Conservation (phyloP, 495 filamentous ascomycete species). For the Podospora pseudopauciseta region DNA sequence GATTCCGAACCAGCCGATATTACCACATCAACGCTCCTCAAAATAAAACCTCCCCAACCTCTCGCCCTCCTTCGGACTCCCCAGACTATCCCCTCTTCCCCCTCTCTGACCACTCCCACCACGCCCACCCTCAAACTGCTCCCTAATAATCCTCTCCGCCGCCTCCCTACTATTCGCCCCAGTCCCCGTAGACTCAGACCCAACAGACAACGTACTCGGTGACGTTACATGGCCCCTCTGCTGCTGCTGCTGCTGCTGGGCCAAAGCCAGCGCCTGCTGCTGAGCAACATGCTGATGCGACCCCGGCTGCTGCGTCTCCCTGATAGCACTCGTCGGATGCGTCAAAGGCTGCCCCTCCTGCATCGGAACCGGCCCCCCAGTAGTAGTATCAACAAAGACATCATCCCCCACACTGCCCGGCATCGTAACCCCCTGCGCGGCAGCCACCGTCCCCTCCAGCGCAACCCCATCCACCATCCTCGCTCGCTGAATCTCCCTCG, state of each 20-base stretch:
- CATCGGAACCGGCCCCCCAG: conserved; percentile 39
- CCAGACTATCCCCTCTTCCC: conserved; percentile 18
- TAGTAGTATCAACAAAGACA: conserved; percentile 45
- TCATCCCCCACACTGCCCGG: conserved; percentile 29
- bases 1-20: too few relatives aligned
- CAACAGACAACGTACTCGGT: background rate
- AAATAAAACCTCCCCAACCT: conserved; percentile 53
- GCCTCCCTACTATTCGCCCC: conserved; percentile 32
- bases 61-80: conserved; percentile 38
- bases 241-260: conserved; percentile 17
- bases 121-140: conserved; percentile 46
- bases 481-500: conserved; percentile 42
- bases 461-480: conserved; percentile 46
- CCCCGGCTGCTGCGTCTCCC: conserved; percentile 35
- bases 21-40: conserved; percentile 34
- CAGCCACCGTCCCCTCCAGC: conserved; percentile 13
- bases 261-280: conserved; percentile 10
- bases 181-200: background rate
- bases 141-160: conserved; percentile 54
- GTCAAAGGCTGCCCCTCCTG: conserved; percentile 25
- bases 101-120: conserved; percentile 31
- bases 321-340: conserved; percentile 31
- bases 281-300: conserved; percentile 16
- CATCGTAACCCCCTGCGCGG: conserved; percentile 17
- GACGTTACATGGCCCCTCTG: conserved; percentile 1